Evolutionary conservation across 768 basidiomycete genomes (phyloP).

Genomic region (Leccinum fibrillosum): DNA sequence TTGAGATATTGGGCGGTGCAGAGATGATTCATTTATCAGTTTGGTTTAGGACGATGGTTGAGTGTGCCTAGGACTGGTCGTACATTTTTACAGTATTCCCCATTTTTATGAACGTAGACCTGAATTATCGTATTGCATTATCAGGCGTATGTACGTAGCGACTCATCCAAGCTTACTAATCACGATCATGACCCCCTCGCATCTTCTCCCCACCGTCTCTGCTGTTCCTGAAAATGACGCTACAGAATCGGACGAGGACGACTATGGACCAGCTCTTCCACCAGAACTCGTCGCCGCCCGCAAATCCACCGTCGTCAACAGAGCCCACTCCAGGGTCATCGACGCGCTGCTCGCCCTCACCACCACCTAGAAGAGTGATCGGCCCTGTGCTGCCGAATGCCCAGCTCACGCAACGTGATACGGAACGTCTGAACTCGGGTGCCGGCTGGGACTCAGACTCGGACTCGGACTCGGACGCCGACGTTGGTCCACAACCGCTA

Average conservation of each 20-base stretch:
- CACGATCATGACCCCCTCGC: slow-evolving; percentile 40
- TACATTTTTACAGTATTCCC: slow-evolving; percentile 13
- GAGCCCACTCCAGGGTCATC: slow-evolving; percentile 21
- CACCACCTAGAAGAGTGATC: slow-evolving; percentile 33
- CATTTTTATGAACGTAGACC: slow-evolving; percentile 13
- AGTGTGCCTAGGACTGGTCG: slow-evolving; percentile 10
- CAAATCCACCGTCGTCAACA: slow-evolving; percentile 25
- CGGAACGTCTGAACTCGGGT: slow-evolving; percentile 11
- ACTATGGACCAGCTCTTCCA: slow-evolving; percentile 70
- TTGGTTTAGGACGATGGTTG: slow-evolving; percentile 8
- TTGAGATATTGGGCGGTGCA: slow-evolving; percentile 40
- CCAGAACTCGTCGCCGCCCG: slow-evolving; percentile 59
- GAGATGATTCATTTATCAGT: slow-evolving; percentile 3
- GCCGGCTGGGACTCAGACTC: slow-evolving; percentile 59
- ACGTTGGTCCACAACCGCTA: slow-evolving; percentile 81
- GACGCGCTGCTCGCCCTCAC: slow-evolving; percentile 17
- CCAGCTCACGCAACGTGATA: slow-evolving; percentile 26
- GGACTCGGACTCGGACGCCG: slow-evolving; percentile 70
- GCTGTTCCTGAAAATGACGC: slow-evolving; percentile 22
- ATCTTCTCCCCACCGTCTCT: slow-evolving; percentile 32
- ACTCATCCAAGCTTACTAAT: neutral
- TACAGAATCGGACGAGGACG: slow-evolving; percentile 49
- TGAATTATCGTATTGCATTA: slow-evolving; percentile 24
- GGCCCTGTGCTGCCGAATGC: slow-evolving; percentile 54
- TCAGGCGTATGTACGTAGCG: neutral